Base-by-base conservation (phyloP, 2,329 filamentous ascomycete species). In the Berkeleyomyces rouxiae region DNA sequence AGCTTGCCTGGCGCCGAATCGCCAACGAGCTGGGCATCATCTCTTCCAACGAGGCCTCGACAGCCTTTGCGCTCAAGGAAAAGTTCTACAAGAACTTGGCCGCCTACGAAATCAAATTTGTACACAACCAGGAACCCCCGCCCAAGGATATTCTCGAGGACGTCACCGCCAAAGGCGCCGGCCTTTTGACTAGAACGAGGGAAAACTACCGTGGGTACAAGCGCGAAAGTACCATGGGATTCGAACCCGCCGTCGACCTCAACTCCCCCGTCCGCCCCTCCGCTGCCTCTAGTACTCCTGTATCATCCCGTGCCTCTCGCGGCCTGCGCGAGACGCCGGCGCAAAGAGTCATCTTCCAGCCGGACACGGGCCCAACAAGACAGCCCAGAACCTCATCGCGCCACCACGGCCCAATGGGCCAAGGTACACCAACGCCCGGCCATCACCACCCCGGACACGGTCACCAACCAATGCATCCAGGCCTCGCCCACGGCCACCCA, bases 1-100 rank as follows among this genome's bases (percentile, higher is more conserved):
- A 92, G 76, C 80, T 95, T 67, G 87, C 88, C 60, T 96, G 90
- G 90, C 82, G 89, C 66, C 84, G 83, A 68, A 80, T 95, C 68
- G 88, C 86, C 10, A 79, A 84, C 61, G 85, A 90, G 68, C 85
- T 95, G 63, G 83, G 88, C 59, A 82, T 91, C 66, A 83, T 83
- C 70, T 84, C 84, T 63, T 79, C 81, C 69, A 90, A 92, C 70
- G 83, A 88, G 66, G 80, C 89, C 5, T 88, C 89, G n/a, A 83
- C 90, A 64, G 90, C 89, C 11, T 95, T 95, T 74, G 82, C 87
- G 64, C 77, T 95, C 63, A 96, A 96, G 75, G 86, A 87, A 63
- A 84, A 87, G 66, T 96, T 93, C 75, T 95, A 95, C 77, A 91
- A 90, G 72, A 90, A 92, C 69, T 80, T 96, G 53, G 86, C 87